Base-by-base conservation (phyloP, 2,329 filamentous ascomycete species). In the Hypoxylon sp. region DNA sequence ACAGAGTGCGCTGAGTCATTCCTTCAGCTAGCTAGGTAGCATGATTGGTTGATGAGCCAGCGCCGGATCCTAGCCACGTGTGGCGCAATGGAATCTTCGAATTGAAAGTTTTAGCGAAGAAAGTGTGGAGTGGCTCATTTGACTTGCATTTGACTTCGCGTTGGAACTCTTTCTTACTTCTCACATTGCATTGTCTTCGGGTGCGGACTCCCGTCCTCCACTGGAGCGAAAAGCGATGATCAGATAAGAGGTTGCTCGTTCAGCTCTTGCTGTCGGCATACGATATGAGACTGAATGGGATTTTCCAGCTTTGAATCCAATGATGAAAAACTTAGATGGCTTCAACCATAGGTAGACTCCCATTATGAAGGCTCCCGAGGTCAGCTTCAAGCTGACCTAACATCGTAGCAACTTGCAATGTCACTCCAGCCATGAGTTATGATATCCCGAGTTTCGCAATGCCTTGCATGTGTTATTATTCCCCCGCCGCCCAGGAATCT, bases 391-490 rank as follows among this genome's bases (percentile, higher is more conserved):
- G 15, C 37, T 19, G 37, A 41, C n/a, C n/a, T n/a, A 7, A 17
- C 4, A 17, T 3, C 11, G 32, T 34, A 34, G 13, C 13, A 6
- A 19, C 8, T 19, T 41, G 37, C n/a, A 19, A 19, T 41, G n/a
- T n/a, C 34, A n/a, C 34, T n/a, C 34, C 13, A 17, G 34, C n/a
- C 34, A 39, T 17, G 2, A n/a, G 17, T 26, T 39, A 44, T 24
- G 41, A 6, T 19, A 24, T 46, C 41, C 41, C 41, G 19, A 41
- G 19, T 20, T 17, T 19, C 15, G 30, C 8, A 41, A 20, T 5
- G 10, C n/a, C 10, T 44, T 61, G 62, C 37, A 19, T 41, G 64
- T 51, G 46, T 39, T 65, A n/a, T n/a, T n/a, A n/a, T n/a, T 67
- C 64, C 57, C 64, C 64, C 55, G 61, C 52, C 54, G 32, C 6